Percentiles rank a stretch among this genome's conserved stretches.
phyloP scores from a whole-genome alignment of 2,329 filamentous ascomycete genomes.

The Orbilia blumenaviensis region DNA sequence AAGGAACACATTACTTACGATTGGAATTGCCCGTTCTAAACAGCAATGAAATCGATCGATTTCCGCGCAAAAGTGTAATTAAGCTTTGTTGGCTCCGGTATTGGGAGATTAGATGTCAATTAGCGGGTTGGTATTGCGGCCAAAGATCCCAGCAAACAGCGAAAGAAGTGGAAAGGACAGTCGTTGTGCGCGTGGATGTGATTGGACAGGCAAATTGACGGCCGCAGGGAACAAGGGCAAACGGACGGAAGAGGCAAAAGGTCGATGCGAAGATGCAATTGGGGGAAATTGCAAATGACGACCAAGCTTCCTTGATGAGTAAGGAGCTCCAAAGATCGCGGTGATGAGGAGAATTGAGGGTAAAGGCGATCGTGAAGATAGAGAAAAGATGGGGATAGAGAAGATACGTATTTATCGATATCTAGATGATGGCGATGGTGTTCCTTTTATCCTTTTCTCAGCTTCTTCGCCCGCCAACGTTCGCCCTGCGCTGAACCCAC shows the following conservation, averaged over 20 bases:
- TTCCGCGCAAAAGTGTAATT: neutral
- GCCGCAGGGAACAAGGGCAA: conserved; percentile 7
- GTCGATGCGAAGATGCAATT: conserved; percentile 5
- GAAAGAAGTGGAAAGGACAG: conserved; percentile 14
- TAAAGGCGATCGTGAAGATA: neutral
- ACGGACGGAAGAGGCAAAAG: conserved; percentile 30
- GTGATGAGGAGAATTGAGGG: neutral
- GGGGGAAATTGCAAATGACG: neutral
- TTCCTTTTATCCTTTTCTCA: conserved; percentile 33
- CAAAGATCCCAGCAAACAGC: conserved; percentile 20
- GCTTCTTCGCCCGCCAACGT: neutral
- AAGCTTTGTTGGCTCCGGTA: neutral
- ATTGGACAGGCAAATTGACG: conserved; percentile 30
- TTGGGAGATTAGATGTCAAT: conserved; percentile 38
- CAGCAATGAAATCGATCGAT: neutral
- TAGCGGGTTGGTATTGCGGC: conserved; percentile 16
- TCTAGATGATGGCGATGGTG: conserved; percentile 9
- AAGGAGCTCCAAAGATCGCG: too few relatives aligned
- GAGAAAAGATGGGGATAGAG: neutral
- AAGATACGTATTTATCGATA: too few relatives aligned
- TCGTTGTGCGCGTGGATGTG: conserved; percentile 7
- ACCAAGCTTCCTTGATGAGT: neutral
- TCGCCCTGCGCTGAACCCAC: too few relatives aligned
- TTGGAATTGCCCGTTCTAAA: conserved; percentile 5
- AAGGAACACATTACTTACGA: conserved; percentile 26